Percentiles rank a stretch among this genome's conserved stretches.
phyloP scores from a whole-genome alignment of 768 basidiomycete genomes.

The Podaxis rugospora region DNA sequence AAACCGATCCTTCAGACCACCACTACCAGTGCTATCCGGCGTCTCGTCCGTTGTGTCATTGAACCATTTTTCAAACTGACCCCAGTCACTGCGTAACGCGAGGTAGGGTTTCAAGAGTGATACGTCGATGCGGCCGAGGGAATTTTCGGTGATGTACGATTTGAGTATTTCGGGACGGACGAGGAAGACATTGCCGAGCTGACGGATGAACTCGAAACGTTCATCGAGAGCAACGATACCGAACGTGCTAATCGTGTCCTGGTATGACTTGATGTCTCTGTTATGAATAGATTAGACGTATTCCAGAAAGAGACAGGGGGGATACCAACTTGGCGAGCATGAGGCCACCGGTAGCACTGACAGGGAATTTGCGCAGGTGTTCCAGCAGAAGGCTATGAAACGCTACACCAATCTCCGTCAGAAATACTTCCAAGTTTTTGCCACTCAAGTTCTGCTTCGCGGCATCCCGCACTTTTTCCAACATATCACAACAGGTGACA shows the following conservation, averaged over 20 bases:
- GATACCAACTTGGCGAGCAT: slow-evolving; percentile 95
- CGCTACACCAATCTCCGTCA: slow-evolving; percentile 89
- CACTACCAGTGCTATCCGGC: slow-evolving; percentile 34
- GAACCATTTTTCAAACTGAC: slow-evolving; percentile 78
- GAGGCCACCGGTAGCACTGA: slow-evolving; percentile 92
- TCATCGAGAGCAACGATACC: slow-evolving; percentile 80
- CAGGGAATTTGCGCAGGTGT: slow-evolving; percentile 93
- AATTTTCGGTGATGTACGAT: slow-evolving; percentile 92
- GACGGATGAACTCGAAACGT: slow-evolving; percentile 96
- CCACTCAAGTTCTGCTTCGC: slow-evolving; percentile 79
- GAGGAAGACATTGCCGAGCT: slow-evolving; percentile 95
- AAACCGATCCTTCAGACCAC: slow-evolving; percentile 59
- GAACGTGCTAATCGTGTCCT: slow-evolving; percentile 85
- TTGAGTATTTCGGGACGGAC: slow-evolving; percentile 93
- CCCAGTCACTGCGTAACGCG: slow-evolving; percentile 87
- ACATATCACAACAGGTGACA: slow-evolving; percentile 73
- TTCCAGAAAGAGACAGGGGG: neutral
- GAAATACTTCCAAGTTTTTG: slow-evolving; percentile 88
- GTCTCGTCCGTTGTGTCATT: slow-evolving; percentile 48
- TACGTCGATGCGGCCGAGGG: slow-evolving; percentile 88
- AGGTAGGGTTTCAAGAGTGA: slow-evolving; percentile 87
- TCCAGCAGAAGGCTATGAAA: slow-evolving; percentile 96
- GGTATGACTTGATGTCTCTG: slow-evolving; percentile 95
- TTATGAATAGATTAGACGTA: neutral
- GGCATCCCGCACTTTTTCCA: slow-evolving; percentile 78